A percentile compares a stretch with the other conserved stretches of the same genome.
Evolutionary conservation across 768 basidiomycete species (phyloP).

Genomic region (Mrakia gelida): DNA sequence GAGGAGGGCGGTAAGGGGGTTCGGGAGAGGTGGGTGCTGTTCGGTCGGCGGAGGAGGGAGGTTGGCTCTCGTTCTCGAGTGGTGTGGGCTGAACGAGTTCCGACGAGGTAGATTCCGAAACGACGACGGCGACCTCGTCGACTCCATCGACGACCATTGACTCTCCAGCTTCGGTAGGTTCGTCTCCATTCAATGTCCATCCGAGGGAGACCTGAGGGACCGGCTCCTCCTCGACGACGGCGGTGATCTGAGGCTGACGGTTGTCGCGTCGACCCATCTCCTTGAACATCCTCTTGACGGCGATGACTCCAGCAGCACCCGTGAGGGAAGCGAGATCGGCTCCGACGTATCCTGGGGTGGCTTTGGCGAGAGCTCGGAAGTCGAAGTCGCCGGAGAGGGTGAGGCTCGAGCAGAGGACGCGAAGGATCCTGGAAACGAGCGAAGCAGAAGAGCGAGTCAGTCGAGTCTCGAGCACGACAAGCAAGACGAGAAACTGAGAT

Average conservation of each 20-base stretch:
- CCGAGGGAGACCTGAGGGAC: conserved; percentile 4
- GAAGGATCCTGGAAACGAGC: conserved; percentile 64
- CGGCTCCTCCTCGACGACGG: conserved; percentile 12
- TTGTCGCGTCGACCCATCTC: conserved; percentile 60
- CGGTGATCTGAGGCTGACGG: conserved; percentile 47
- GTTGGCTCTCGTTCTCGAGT: conserved; percentile 1
- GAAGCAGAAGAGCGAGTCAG: background rate
- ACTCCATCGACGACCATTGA: conserved; percentile 46
- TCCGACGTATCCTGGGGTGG: conserved; percentile 95
- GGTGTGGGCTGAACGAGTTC: conserved; percentile 31
- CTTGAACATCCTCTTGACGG: conserved; percentile 92
- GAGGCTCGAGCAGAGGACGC: conserved; percentile 76
- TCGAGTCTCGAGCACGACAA: background rate
- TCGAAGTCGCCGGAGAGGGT: conserved; percentile 84
- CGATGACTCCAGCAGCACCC: conserved; percentile 89
- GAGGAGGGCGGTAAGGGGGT: conserved; percentile 4
- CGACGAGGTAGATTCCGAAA: conserved; percentile 22
- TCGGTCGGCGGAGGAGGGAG: conserved; percentile 5
- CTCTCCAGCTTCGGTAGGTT: conserved; percentile 38
- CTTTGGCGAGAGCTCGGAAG: conserved; percentile 76
- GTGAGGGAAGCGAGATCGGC: conserved; percentile 88
- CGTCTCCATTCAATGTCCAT: conserved; percentile 30
- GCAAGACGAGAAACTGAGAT: background rate
- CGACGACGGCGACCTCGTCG: background rate
- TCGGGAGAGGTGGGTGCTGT: conserved; percentile 15